phyloP scores from a whole-genome alignment of 768 basidiomycete species.

The Podaxis sp. region DNA sequence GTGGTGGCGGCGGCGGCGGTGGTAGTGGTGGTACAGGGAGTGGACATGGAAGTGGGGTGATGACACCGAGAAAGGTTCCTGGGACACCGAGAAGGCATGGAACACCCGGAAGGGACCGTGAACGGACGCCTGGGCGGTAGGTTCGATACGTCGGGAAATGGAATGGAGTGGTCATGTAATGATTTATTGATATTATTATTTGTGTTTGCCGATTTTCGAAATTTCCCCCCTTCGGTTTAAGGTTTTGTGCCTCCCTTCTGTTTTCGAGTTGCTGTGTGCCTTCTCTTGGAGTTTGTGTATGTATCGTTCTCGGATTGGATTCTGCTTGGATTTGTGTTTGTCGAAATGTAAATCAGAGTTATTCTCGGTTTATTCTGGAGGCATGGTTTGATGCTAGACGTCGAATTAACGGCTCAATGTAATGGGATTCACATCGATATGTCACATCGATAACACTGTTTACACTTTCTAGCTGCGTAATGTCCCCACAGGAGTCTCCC shows the following conservation, averaged over 20 bases:
- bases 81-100: slow-evolving; percentile 59
- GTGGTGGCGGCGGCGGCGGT: not conserved
- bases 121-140: slow-evolving; percentile 19
- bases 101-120: slow-evolving; percentile 30
- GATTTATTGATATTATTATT: slow-evolving; percentile 3
- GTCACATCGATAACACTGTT: no score
- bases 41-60: slow-evolving; percentile 2
- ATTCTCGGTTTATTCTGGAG: not conserved
- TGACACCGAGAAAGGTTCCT: slow-evolving; percentile 62
- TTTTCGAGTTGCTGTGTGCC: no score
- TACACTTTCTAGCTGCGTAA: no score
- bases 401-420: no score
- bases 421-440: no score
- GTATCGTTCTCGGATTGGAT: not conserved
- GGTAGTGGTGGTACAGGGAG: no score
- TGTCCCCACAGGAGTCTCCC: no score
- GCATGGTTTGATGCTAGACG: no score
- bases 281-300: not conserved
- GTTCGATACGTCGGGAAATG: not conserved
- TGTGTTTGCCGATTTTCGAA: not conserved
- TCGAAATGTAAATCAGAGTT: not conserved
- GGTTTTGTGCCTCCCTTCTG: no score
- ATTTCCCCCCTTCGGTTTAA: no score
- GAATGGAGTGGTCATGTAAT: not conserved
- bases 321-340: not conserved